Conservation (phyloP, 441 rosid genomes). For the Raphanus hybrid region DNA sequence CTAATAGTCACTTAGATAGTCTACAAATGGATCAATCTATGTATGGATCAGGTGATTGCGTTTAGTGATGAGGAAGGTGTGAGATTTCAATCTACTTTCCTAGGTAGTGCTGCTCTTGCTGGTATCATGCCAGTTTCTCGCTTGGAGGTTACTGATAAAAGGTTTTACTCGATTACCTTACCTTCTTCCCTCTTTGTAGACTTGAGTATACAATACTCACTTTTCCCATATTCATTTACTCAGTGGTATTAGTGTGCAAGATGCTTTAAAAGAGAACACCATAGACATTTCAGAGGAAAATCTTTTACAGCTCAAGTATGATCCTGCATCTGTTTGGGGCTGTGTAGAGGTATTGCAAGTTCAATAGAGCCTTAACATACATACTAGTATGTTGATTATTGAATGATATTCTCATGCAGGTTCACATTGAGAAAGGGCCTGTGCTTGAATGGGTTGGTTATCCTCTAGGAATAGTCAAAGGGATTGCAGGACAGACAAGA, state of each 20-base stretch:
- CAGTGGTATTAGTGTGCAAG: conserved; percentile 86
- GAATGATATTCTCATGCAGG: conserved; percentile 46
- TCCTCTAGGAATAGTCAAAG: no score
- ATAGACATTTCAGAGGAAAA: conserved; percentile 64
- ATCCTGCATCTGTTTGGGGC: conserved; percentile 81
- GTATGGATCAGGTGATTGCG: conserved; percentile 75
- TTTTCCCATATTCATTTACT: conserved; percentile 44
- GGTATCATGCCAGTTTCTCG: conserved; percentile 80
- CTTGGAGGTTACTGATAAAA: conserved; percentile 75
- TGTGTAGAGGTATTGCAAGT: conserved; percentile 69
- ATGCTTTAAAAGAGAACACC: conserved; percentile 60
- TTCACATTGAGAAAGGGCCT: conserved; percentile 99
- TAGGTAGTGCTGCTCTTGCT: conserved; percentile 94
- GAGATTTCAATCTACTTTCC: conserved; percentile 86
- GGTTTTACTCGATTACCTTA: conserved; percentile 51
- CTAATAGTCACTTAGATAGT: neutral
- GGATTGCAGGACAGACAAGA: conserved; percentile 93
- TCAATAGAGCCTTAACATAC: neutral
- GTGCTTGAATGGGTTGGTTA: conserved; percentile 86
- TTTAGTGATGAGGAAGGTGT: conserved; percentile 98
- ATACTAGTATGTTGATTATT: neutral
- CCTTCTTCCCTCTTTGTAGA: conserved; percentile 15
- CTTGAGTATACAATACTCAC: conserved; percentile 42
- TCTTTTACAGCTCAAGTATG: conserved; percentile 71
- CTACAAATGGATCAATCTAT: neutral